These are phyloP conservation scores for Phalaenopsis equestris DNA, from an alignment of 106 monocot genomes.

Conservation along the genomic window DNA sequence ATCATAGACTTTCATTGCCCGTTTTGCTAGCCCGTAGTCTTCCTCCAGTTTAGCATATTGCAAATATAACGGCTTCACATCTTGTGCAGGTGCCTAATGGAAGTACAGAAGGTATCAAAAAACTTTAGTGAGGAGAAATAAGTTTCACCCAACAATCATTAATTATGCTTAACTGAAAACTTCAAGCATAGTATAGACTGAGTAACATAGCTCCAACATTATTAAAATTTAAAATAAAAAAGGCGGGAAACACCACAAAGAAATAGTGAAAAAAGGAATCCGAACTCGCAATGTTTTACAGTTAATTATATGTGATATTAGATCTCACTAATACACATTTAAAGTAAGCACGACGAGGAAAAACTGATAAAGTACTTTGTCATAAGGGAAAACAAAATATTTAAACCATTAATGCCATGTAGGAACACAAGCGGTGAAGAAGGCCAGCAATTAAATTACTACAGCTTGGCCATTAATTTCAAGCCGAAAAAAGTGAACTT, in stretches of 20 bases:
- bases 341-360: background rate
- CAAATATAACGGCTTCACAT: constrained; percentile 76
- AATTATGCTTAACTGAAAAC: background rate
- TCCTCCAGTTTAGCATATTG: constrained; percentile 98
- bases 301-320: background rate
- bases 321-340: background rate
- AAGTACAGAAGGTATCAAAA: constrained; percentile 8
- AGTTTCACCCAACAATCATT: background rate
- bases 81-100: constrained; percentile 74
- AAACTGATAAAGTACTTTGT: background rate
- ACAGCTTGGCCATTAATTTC: background rate
- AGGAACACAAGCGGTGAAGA: background rate
- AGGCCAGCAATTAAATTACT: background rate
- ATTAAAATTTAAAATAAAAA: background rate
- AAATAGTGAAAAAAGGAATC: background rate
- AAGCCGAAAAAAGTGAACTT: background rate
- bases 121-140: background rate
- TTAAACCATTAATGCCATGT: background rate
- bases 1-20: constrained; percentile 95
- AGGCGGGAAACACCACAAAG: background rate
- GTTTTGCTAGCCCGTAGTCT: constrained; percentile 83
- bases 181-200: background rate
- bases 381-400: background rate
- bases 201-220: background rate
- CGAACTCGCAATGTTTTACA: background rate